Conservation (phyloP, 805 yeast species). For the Sungouiozyma ichnusensis region DNA sequence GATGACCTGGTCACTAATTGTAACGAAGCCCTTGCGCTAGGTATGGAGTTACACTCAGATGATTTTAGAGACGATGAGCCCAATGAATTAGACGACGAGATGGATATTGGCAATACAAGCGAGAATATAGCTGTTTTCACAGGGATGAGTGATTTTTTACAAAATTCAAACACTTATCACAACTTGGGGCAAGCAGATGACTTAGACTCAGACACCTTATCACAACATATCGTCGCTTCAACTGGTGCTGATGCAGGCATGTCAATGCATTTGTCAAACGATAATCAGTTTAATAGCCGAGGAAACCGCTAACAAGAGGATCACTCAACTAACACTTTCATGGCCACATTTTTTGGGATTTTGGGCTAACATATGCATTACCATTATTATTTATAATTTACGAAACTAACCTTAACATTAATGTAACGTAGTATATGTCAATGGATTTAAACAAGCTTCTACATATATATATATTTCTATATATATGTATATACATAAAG, state of each 20-base stretch:
- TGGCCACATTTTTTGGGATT: too few species aligned
- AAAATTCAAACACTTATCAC: conserved; percentile 8
- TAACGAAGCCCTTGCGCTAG: conserved; percentile 29
- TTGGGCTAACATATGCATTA: neutral
- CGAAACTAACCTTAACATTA: neutral
- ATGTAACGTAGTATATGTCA: neutral
- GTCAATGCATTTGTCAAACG: conserved; percentile 15
- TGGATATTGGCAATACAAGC: conserved; percentile 1
- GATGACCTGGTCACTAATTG: conserved; percentile 31
- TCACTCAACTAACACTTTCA: too few species aligned
- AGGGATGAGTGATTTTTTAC: conserved; percentile 14
- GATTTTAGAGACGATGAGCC: conserved; percentile 7
- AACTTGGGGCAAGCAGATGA: conserved; percentile 24
- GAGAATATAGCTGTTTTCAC: conserved; percentile 4
- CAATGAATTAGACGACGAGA: conserved; percentile 2
- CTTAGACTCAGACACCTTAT: conserved; percentile 11
- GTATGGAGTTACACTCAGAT: conserved; percentile 22
- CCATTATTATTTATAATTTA: neutral
- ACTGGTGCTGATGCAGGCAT: conserved; percentile 18
- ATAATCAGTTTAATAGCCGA: neutral
- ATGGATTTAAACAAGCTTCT: neutral
- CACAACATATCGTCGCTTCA: conserved; percentile 4
- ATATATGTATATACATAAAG: too few species aligned
- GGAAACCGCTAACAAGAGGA: too few species aligned
- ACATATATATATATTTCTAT: too few species aligned